phyloP scores from a whole-genome alignment of 345 rosid genomes.

The Aethionema arabicum region DNA sequence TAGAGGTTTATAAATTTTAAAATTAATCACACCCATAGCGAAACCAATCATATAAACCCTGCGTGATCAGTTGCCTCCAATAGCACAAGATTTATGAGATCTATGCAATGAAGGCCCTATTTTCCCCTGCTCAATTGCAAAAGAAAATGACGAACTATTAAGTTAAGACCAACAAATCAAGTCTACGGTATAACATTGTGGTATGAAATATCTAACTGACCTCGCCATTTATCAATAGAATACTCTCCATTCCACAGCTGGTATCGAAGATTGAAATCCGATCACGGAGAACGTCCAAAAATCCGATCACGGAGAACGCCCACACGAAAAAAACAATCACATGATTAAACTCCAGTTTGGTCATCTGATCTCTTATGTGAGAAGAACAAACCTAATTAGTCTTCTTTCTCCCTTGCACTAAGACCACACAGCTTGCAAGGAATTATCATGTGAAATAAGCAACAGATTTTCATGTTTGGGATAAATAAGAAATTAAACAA shows the following conservation, averaged over 20 bases:
- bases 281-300: conserved; percentile 43
- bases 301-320: too few species aligned
- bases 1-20: too few species aligned
- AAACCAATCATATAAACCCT: too few species aligned
- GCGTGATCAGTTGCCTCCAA: too few species aligned
- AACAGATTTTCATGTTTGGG: conserved; percentile 1
- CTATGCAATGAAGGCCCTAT: conserved; percentile 74
- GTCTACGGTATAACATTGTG: conserved; percentile 6
- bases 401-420: conserved; percentile 36
- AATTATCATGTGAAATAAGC: conserved; percentile 57
- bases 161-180: conserved; percentile 13
- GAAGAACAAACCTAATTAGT: conserved; percentile 52
- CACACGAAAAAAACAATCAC: conserved; percentile 45
- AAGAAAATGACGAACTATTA: conserved; percentile 10
- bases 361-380: conserved; percentile 6
- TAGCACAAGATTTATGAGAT: conserved; percentile 40
- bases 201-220: conserved; percentile 2
- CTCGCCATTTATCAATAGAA: conserved; percentile 63
- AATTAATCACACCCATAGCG: too few species aligned
- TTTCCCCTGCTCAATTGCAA: conserved; percentile 58
- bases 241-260: conserved; percentile 78
- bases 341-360: neutral
- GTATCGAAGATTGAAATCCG: conserved; percentile 64
- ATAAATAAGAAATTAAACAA: neutral
- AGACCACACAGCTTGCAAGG: conserved; percentile 78